These are phyloP conservation scores for Kandelia obovata DNA, from an alignment of 345 rosid genomes.

Conservation along the genomic window DNA sequence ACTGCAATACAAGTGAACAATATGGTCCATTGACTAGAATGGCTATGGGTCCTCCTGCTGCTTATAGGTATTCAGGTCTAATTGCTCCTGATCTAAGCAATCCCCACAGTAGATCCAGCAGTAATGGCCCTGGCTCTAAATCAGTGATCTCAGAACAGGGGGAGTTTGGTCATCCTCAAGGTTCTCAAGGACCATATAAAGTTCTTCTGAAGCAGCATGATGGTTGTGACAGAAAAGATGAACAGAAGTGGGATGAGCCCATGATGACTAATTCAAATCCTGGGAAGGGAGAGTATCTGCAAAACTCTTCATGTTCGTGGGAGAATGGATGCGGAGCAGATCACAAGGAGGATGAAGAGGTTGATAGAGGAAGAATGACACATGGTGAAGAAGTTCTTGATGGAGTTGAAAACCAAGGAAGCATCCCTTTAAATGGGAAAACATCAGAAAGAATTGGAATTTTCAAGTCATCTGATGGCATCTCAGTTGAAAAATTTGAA, in stretches of 20 bases:
- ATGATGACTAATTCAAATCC: conserved; percentile 27
- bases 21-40: conserved; percentile 67
- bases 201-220: conserved; percentile 79
- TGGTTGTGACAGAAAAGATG: conserved; percentile 53
- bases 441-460: conserved; percentile 27
- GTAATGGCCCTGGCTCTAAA: conserved; percentile 47
- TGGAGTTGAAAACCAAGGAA: conserved; percentile 28
- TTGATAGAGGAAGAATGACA: conserved; percentile 28
- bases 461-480: conserved; percentile 35
- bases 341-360: conserved; percentile 30
- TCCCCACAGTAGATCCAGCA: conserved; percentile 47
- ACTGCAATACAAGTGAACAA: conserved; percentile 57
- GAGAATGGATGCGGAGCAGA: conserved; percentile 46
- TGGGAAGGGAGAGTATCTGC: conserved; percentile 35
- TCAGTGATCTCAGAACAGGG: conserved; percentile 42
- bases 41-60: conserved; percentile 59
- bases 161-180: conserved; percentile 56
- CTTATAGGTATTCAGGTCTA: conserved; percentile 49
- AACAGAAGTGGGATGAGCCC: conserved; percentile 46
- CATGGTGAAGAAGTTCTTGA: conserved; percentile 31
- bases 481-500: conserved; percentile 25
- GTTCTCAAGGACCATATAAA: conserved; percentile 54
- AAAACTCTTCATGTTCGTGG: conserved; percentile 29
- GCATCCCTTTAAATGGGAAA: conserved; percentile 30
- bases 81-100: conserved; percentile 45